Evolutionary conservation across 768 basidiomycete genomes (phyloP).

Genomic region (Podaxis mareebaensis): DNA sequence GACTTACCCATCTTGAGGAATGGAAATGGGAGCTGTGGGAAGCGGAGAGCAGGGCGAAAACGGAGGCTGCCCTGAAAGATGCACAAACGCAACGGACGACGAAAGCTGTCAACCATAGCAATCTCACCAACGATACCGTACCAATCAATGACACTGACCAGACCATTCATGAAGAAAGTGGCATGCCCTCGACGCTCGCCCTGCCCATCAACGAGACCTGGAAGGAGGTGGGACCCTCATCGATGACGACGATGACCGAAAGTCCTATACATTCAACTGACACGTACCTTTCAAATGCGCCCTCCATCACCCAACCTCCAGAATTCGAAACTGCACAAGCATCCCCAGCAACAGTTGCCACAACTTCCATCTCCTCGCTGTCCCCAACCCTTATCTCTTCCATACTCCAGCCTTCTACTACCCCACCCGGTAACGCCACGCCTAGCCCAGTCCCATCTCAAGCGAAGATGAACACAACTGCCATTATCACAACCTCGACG

Average conservation of each 20-base stretch:
- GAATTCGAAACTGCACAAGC: not conserved
- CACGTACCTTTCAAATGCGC: slow-evolving; percentile 11
- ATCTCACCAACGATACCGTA: not conserved
- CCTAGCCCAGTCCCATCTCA: not conserved
- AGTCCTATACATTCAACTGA: slow-evolving; percentile 17
- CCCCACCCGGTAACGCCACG: slow-evolving; percentile 9
- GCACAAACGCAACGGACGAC: slow-evolving; percentile 13
- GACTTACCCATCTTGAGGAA: slow-evolving; percentile 93
- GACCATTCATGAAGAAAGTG: not conserved
- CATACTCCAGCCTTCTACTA: not conserved
- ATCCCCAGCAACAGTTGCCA: not conserved
- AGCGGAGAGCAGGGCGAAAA: slow-evolving; percentile 57
- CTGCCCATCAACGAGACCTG: not conserved
- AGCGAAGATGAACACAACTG: slow-evolving; percentile 9
- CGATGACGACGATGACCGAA: not conserved
- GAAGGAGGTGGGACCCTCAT: not conserved
- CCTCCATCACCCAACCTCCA: slow-evolving; percentile 5
- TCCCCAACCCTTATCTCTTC: slow-evolving; percentile 1
- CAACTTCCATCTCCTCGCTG: slow-evolving; percentile 3
- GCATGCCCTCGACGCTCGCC: not conserved
- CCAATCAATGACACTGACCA: not conserved
- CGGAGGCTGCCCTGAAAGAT: slow-evolving; percentile 35
- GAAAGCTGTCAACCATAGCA: not conserved
- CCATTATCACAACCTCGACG: slow-evolving; percentile 12
- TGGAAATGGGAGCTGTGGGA: slow-evolving; percentile 93